Evolutionary conservation across 139 green algal genomes (phyloP).

Genomic region (Zygnema cylindricum): DNA sequence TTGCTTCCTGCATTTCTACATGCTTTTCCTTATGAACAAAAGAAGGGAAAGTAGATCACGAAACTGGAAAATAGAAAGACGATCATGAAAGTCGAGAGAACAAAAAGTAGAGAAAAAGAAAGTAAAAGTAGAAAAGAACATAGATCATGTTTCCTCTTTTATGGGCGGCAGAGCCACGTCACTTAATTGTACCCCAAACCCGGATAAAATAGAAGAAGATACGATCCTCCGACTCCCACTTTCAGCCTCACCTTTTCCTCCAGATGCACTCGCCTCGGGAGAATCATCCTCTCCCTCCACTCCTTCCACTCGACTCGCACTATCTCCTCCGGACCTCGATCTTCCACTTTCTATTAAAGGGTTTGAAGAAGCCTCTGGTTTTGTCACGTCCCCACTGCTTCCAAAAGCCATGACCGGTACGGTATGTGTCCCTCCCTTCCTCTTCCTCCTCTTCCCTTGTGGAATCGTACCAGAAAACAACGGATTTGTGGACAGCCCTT

Average conservation of each 20-base stretch:
- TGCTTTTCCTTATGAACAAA: too few species aligned
- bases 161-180: neutral
- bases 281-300: neutral
- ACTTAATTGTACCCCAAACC: constrained; percentile 27
- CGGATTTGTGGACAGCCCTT: neutral
- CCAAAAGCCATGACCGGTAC: neutral
- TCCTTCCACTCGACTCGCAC: neutral
- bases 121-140: too few species aligned
- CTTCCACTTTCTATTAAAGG: neutral
- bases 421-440: neutral
- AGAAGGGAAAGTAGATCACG: constrained; percentile 66
- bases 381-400: neutral
- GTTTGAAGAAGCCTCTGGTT: neutral
- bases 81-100: constrained; percentile 86
- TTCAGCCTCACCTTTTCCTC: neutral
- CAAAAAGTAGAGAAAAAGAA: too few species aligned
- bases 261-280: neutral
- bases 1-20: too few species aligned
- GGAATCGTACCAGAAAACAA: constrained; percentile 18
- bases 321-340: neutral
- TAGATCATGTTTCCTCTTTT: neutral
- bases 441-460: neutral
- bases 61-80: constrained; percentile 97
- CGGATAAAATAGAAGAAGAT: neutral
- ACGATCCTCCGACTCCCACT: neutral